Evolutionary conservation across 1,139 yeast genomes (phyloP).

Genomic region (Debaryomyces coudertii): DNA sequence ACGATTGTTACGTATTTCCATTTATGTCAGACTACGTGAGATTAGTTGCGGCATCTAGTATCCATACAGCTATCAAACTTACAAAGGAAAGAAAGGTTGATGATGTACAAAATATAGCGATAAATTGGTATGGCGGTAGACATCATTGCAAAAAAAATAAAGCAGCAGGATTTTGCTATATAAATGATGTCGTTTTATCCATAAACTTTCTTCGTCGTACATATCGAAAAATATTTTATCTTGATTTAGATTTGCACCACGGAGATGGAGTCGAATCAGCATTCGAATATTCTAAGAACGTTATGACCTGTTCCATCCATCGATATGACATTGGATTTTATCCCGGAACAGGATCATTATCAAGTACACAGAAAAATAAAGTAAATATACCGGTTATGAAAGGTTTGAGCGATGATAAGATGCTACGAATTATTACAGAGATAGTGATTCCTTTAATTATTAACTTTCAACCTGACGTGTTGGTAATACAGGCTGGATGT

Average conservation of each 20-base stretch:
- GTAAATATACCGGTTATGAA: constrained; percentile 60
- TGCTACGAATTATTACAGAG: constrained; percentile 39
- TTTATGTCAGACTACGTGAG: constrained; percentile 53
- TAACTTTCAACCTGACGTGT: constrained; percentile 48
- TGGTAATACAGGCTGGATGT: constrained; percentile 71
- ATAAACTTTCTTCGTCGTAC: constrained; percentile 50
- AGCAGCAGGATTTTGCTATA: constrained; percentile 76
- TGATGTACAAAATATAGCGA: constrained; percentile 39
- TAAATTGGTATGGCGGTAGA: constrained; percentile 83
- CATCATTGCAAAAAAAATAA: constrained; percentile 63
- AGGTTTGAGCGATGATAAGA: constrained; percentile 55
- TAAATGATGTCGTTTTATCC: constrained; percentile 66
- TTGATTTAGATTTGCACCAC: constrained; percentile 77
- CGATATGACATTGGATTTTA: constrained; percentile 67
- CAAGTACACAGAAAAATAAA: constrained; percentile 31
- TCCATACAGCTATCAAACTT: constrained; percentile 49
- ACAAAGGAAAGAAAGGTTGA: constrained; percentile 14
- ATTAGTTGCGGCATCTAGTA: constrained; percentile 59
- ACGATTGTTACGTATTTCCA: constrained; percentile 70
- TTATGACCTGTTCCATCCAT: constrained; percentile 67
- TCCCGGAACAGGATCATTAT: constrained; percentile 66
- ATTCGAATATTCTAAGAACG: constrained; percentile 57
- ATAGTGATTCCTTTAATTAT: constrained; percentile 49
- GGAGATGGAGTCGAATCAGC: constrained; percentile 81
- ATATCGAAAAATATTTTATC: constrained; percentile 56